Base-by-base conservation (phyloP, 257 asterid genomes). In the Capsicum rhomboideum region DNA sequence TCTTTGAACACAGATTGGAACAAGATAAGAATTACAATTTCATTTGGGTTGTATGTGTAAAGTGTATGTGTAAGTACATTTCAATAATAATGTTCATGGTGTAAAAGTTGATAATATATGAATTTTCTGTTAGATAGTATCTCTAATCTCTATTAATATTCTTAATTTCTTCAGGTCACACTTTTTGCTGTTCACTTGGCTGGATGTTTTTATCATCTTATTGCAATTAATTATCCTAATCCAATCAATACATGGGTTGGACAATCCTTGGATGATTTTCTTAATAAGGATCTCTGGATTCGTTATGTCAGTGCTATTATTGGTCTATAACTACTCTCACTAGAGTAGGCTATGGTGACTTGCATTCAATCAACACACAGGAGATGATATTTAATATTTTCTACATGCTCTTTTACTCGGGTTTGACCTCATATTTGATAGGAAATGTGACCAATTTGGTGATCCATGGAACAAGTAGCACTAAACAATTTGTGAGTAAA, bases 341-440 rank as follows among this genome's bases (percentile, higher is more conserved):
- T 16, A 87, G 92, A 7, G 89, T 86, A n/a, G 95, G 95, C 66
- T 92, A 92, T 86, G 95, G n/a, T n/a, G n/a, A n/a, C n/a, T n/a
- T n/a, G n/a, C n/a, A n/a, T n/a, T n/a, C n/a, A n/a, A n/a, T n/a
- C n/a, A n/a, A n/a, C n/a, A n/a, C n/a, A n/a, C n/a, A n/a, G n/a
- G n/a, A n/a, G n/a, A n/a, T n/a, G n/a, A n/a, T n/a, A n/a, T n/a
- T n/a, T n/a, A n/a, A n/a, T n/a, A n/a, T n/a, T n/a, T n/a, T n/a
- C n/a, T n/a, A n/a, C n/a, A n/a, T n/a, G n/a, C n/a, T n/a, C n/a
- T n/a, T n/a, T n/a, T n/a, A n/a, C n/a, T n/a, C n/a, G n/a, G n/a
- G n/a, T n/a, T n/a, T n/a, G n/a, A 40, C 44, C 8, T 5, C 44
- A 5, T 4, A 40, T 40, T 40, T 40, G 8, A 4, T 40, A 40